Conservation (phyloP, 2,329 filamentous ascomycete genomes). For the Xylaria sp. region DNA sequence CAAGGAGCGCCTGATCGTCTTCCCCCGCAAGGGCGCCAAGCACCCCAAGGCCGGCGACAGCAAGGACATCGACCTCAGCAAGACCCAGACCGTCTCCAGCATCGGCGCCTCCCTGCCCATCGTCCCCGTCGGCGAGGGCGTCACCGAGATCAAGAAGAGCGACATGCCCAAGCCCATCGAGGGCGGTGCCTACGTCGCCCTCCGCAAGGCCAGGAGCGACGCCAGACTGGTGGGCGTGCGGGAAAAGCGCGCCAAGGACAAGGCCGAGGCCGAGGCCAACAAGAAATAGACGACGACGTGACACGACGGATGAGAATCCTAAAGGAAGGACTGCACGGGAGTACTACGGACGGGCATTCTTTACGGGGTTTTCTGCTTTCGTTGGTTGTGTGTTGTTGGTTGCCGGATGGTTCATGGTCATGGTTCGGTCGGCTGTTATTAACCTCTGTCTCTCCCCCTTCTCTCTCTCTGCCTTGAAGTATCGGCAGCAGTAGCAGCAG, state of each 20-base stretch:
- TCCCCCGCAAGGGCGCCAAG: constrained; percentile 94
- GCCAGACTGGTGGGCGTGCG: constrained; percentile 82
- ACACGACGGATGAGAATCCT: constrained; percentile 40
- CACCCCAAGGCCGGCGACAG: constrained; percentile 88
- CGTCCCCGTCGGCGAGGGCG: constrained; percentile 69
- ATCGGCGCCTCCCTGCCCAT: constrained; percentile 76
- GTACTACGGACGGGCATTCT: constrained; percentile 50
- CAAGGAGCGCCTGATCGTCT: constrained; percentile 94
- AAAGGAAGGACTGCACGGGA: constrained; percentile 47
- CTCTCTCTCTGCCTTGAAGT: constrained; percentile 35
- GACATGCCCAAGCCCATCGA: constrained; percentile 78
- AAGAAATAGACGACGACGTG: constrained; percentile 77
- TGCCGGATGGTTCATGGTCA: constrained; percentile 46
- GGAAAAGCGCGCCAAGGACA: constrained; percentile 93
- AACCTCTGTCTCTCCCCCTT: constrained; percentile 5
- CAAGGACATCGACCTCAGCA: constrained; percentile 77
- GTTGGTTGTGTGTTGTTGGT: constrained; percentile 41
- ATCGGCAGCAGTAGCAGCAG: constrained; percentile 25
- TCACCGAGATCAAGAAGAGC: constrained; percentile 83
- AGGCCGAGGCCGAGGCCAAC: constrained; percentile 81
- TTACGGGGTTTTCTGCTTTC: constrained; percentile 49
- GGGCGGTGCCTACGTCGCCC: constrained; percentile 86
- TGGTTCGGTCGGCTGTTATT: constrained; percentile 42
- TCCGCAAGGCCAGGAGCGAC: constrained; percentile 86
- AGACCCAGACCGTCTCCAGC: constrained; percentile 68